These are phyloP conservation scores for Rosa multiflora DNA, from an alignment of 306 rosid species.

Conservation along the genomic window DNA sequence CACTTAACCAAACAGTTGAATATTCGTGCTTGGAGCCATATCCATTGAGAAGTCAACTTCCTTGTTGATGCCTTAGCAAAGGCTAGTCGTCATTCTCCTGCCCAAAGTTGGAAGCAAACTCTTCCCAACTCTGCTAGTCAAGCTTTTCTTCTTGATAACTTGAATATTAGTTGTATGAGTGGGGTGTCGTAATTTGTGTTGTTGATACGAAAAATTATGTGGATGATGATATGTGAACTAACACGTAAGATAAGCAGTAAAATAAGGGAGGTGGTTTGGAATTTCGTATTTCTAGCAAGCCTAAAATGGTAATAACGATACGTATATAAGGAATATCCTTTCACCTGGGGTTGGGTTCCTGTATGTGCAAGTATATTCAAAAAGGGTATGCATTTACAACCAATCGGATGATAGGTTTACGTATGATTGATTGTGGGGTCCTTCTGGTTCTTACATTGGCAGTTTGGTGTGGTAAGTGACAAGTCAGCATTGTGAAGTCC, in stretches of 20 bases:
- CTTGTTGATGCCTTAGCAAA: too few species aligned
- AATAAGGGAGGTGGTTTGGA: background rate
- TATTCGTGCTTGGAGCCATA: too few species aligned
- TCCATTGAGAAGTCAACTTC: too few species aligned
- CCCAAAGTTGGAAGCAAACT: too few species aligned
- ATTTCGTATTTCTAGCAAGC: background rate
- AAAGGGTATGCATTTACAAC: background rate
- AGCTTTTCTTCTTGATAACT: too few species aligned
- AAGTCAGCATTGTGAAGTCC: constrained; percentile 7
- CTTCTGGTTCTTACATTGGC: background rate
- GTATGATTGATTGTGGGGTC: background rate
- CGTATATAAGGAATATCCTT: too few species aligned
- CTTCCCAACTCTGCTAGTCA: too few species aligned
- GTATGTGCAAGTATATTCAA: background rate
- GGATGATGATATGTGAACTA: background rate
- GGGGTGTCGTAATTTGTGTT: too few species aligned
- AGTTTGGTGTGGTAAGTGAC: constrained; percentile 1
- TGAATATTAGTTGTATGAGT: too few species aligned
- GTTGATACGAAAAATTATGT: background rate
- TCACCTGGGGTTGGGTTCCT: too few species aligned
- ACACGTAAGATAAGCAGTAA: background rate
- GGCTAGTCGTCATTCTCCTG: too few species aligned
- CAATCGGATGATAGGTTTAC: background rate
- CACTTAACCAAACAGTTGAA: too few species aligned
- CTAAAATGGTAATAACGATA: background rate